A percentile compares a stretch with the other conserved stretches of the same genome.
Conservation (phyloP, 2,329 filamentous ascomycete genomes). For the Clathrospora elynae region DNA sequence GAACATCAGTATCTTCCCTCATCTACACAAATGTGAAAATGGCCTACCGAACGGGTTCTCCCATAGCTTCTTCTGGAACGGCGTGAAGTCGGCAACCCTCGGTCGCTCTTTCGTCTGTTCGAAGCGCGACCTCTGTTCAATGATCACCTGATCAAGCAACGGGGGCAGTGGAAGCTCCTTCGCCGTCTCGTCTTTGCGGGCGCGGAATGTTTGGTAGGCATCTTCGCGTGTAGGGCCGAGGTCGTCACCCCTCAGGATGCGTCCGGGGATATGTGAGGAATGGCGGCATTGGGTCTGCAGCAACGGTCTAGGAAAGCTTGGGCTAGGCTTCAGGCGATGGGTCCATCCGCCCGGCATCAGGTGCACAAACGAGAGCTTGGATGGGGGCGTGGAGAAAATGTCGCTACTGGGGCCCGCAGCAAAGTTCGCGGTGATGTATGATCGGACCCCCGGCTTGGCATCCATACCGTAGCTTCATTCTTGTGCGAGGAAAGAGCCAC, state of each 20-base stretch:
- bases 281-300: slow-evolving; percentile 15
- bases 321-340: slow-evolving; percentile 24
- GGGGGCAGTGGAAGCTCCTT: slow-evolving; percentile 55
- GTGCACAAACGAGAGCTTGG: slow-evolving; percentile 5
- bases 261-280: slow-evolving; percentile 17
- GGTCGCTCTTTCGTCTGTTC: slow-evolving; percentile 51
- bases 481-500: slow-evolving; percentile 6
- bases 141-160: slow-evolving; percentile 53
- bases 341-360: slow-evolving; percentile 39
- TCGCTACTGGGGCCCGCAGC: no score
- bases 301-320: slow-evolving; percentile 17
- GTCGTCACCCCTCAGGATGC: slow-evolving; percentile 23
- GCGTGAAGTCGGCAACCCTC: slow-evolving; percentile 49
- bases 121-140: slow-evolving; percentile 44
- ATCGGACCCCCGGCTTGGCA: slow-evolving; percentile 32
- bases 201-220: slow-evolving; percentile 40
- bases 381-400: background rate
- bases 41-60: slow-evolving; percentile 67
- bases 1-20: slow-evolving; percentile 8
- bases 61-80: slow-evolving; percentile 63
- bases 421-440: slow-evolving; percentile 11
- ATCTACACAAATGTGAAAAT: background rate
- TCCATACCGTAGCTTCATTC: slow-evolving; percentile 12
- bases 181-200: slow-evolving; percentile 40
- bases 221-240: slow-evolving; percentile 41